Evolutionary conservation across 108 stramenopile genomes (phyloP).

Genomic region (Stephanodiscus triporus): DNA sequence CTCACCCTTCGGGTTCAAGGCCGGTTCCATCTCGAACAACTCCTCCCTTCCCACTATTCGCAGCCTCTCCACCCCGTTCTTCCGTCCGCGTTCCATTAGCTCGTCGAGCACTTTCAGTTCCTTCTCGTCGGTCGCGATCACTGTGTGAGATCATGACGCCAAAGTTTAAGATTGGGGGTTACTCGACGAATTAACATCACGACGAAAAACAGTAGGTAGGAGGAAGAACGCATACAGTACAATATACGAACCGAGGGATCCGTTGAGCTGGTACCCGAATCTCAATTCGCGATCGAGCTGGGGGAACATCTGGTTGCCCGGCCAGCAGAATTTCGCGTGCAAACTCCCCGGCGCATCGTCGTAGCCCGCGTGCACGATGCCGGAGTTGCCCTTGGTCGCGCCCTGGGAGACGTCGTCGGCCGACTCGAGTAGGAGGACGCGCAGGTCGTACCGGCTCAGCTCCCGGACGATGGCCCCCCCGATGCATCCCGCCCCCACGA

Average conservation of each 20-base stretch:
- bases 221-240: no score
- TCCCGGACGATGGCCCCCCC: conserved; percentile 85
- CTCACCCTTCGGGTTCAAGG: conserved; percentile 50
- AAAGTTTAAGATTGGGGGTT: no score
- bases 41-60: conserved; percentile 65
- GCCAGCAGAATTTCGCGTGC: conserved; percentile 78
- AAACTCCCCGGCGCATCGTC: conserved; percentile 80
- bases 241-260: no score
- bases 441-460: conserved; percentile 57
- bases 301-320: conserved; percentile 86
- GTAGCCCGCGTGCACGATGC: conserved; percentile 88
- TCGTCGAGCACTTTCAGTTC: conserved; percentile 69
- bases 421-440: conserved; percentile 64
- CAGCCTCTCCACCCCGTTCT: conserved; percentile 76
- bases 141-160: no score
- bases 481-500: conserved; percentile 80
- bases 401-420: conserved; percentile 83
- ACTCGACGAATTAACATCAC: no score
- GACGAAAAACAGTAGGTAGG: no score
- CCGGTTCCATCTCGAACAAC: conserved; percentile 69
- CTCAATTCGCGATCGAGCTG: conserved; percentile 74
- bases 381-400: conserved; percentile 80
- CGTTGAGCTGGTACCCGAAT: conserved; percentile 86
- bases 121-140: conserved; percentile 64
- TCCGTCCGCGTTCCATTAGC: conserved; percentile 65